Conservation (phyloP, 495 filamentous ascomycete genomes). For the Neurospora sp. region DNA sequence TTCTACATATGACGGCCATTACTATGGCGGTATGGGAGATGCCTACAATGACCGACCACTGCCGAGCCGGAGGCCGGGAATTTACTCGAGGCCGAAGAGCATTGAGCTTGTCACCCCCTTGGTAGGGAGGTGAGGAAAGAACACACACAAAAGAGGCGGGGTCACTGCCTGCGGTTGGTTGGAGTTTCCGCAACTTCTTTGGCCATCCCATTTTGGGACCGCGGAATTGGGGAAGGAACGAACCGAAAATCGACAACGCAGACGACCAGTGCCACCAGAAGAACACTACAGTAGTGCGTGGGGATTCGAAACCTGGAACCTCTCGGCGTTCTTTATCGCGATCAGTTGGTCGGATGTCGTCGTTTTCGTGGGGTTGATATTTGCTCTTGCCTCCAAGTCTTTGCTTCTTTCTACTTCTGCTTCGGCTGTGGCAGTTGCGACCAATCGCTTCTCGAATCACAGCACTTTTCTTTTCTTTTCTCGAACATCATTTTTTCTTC, state of each 20-base stretch:
- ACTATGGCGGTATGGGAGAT: conserved; percentile 18
- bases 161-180: not conserved
- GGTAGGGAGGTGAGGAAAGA: conserved; percentile 33
- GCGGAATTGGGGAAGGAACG: not conserved
- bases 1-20: conserved; percentile 37
- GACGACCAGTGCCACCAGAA: not conserved
- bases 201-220: not conserved
- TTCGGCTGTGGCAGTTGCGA: not conserved
- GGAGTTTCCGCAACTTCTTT: not conserved
- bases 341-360: not conserved
- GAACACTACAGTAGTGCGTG: not conserved
- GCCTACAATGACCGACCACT: conserved; percentile 35
- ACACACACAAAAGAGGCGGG: not conserved
- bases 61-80: conserved; percentile 30
- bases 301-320: not conserved
- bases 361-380: not conserved
- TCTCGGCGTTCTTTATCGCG: not conserved
- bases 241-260: not conserved
- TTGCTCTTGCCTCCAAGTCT: not conserved
- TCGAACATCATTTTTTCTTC: not conserved
- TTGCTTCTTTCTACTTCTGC: not conserved
- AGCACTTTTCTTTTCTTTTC: not conserved
- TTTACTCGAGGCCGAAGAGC: conserved; percentile 40
- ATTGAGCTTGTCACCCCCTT: conserved; percentile 43
- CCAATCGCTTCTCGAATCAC: not conserved